A percentile compares a stretch with the other conserved stretches of the same genome.
Conservation (phyloP, 2,329 filamentous ascomycete species). For the Claviceps cyperi region DNA sequence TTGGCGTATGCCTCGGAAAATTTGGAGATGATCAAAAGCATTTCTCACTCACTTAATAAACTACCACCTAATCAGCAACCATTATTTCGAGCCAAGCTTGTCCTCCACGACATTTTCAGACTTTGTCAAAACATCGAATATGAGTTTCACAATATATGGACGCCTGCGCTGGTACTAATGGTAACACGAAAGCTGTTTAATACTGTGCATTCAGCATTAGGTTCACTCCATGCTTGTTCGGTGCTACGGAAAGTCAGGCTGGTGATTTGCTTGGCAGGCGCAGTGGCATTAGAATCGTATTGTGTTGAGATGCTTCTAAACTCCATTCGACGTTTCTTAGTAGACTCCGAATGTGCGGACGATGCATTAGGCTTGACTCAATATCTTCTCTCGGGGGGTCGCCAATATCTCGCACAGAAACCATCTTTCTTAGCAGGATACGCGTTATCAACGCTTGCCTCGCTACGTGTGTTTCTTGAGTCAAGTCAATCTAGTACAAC, state of each 20-base stretch:
- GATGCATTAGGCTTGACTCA: conserved; percentile 78
- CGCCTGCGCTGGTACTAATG: conserved; percentile 56
- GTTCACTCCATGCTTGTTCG: conserved; percentile 73
- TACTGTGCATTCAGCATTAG: conserved; percentile 67
- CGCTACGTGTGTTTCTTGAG: conserved; percentile 60
- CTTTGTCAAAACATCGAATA: conserved; percentile 61
- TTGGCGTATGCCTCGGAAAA: conserved; percentile 47
- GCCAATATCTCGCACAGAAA: conserved; percentile 44
- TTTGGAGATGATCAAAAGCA: conserved; percentile 53
- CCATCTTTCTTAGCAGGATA: conserved; percentile 73
- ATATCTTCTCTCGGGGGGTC: conserved; percentile 63
- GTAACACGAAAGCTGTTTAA: conserved; percentile 67
- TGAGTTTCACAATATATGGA: conserved; percentile 56
- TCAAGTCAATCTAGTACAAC: conserved; percentile 66
- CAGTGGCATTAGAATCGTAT: conserved; percentile 61
- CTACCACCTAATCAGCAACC: conserved; percentile 76
- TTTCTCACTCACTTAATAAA: conserved; percentile 48
- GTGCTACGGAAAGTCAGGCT: conserved; percentile 77
- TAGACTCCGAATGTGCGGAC: conserved; percentile 75
- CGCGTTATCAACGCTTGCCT: conserved; percentile 63
- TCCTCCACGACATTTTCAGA: conserved; percentile 61
- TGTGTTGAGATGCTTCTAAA: conserved; percentile 83
- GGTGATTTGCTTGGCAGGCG: conserved; percentile 62
- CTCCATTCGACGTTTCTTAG: conserved; percentile 62
- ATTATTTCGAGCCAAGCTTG: conserved; percentile 63